Evolutionary conservation across 2,329 filamentous ascomycete species (phyloP).

Genomic region (Diplodia corticola): DNA sequence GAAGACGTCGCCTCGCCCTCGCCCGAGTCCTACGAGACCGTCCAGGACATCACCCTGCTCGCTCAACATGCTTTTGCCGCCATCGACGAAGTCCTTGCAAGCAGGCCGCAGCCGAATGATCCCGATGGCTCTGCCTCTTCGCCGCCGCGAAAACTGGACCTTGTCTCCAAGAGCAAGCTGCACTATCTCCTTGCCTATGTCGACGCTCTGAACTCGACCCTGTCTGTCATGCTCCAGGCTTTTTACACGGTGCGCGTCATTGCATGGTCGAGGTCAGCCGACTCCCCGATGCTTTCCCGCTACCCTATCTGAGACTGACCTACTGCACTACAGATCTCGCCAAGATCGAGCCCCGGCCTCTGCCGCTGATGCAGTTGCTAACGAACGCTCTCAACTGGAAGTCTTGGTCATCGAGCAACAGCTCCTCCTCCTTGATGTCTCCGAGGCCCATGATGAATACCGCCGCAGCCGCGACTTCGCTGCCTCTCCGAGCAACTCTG

Average conservation of each 20-base stretch:
- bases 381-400: conserved; percentile 41
- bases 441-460: conserved; percentile 6
- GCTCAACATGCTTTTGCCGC: conserved; percentile 33
- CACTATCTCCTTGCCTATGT: conserved; percentile 39
- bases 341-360: conserved; percentile 15
- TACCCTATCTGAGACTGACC: neutral
- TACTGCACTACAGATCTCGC: conserved; percentile 10
- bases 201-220: conserved; percentile 36
- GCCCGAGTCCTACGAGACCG: conserved; percentile 35
- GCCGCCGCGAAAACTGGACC: conserved; percentile 24
- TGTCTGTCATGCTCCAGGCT: conserved; percentile 42
- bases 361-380: conserved; percentile 35
- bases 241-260: conserved; percentile 41
- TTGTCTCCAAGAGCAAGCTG: conserved; percentile 28
- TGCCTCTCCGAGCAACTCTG: conserved; percentile 3
- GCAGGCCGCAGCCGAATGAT: conserved; percentile 2
- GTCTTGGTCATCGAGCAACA: conserved; percentile 43
- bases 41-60: conserved; percentile 38
- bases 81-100: conserved; percentile 31
- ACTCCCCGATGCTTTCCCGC: neutral
- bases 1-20: conserved; percentile 42
- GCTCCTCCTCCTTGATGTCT: conserved; percentile 34
- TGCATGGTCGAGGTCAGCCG: conserved; percentile 40
- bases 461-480: conserved; percentile 16
- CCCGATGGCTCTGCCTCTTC: conserved; percentile 15